Base-by-base conservation (phyloP, 2,329 filamentous ascomycete genomes). In the Microsporum ferrugineum region DNA sequence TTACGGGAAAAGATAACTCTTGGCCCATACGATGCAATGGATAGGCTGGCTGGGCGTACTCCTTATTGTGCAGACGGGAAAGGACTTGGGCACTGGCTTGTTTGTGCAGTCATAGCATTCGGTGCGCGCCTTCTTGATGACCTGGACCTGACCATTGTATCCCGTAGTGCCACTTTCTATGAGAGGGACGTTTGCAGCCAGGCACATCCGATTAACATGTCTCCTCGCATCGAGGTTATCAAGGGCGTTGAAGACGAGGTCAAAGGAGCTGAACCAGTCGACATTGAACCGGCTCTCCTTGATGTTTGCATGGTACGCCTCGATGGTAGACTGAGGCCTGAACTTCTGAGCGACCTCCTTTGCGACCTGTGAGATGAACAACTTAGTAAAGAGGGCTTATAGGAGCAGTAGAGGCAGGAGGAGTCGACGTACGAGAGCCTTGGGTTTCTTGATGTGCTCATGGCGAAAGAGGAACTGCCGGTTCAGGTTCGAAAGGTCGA, bases 11-110 rank as follows among this genome's bases (percentile, higher is more conserved):
- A 99, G 81, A 72, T 97, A 99, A 72, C 91, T 96, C 77, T 97
- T 99, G 23, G 84, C 92, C 94, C 94, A 99, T 1, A 99, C 92
- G 64, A 99, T 99, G 77, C 94, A 97, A 75, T 99, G 94, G 49
- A 99, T 97, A 0, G 92, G 89, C 69, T 97, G 92, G 66, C 88
- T 95, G 0, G 94, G 94, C 0, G 91, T 99, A 73, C 90, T 96
- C 72, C 94, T 85, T 68, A 99, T 97, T 1, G 94, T 99, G 77
- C 94, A 99, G 47, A 97, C 91, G 1, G 94, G 91, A 70, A 95
- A 97, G 1, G 88, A 88, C 72, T 96, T 97, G 4, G 92, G 92
- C 1, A 88, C 85, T 63, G 92, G 88, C 74, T 99, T 99, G 1
- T 85, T 82, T 12, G 85, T 88, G 77, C 94, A 99, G 71, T 99